A percentile compares a stretch with the other conserved stretches of the same genome.
Evolutionary conservation across 768 basidiomycete genomes (phyloP).

Genomic region (Mrakia frigida): DNA sequence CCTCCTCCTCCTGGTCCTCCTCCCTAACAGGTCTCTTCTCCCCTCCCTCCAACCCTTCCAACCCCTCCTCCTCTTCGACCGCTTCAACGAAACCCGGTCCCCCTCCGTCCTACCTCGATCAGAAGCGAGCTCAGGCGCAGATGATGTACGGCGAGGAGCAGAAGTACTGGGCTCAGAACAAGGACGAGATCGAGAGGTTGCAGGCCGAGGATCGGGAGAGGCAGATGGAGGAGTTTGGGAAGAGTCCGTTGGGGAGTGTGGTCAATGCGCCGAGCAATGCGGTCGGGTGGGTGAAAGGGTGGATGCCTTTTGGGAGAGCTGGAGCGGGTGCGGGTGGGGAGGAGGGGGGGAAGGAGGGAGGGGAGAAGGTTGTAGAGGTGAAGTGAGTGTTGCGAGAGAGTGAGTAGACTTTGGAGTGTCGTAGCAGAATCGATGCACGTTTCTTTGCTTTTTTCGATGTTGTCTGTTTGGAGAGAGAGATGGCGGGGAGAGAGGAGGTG

Average conservation of each 20-base stretch:
- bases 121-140: constrained; percentile 54
- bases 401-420: background rate
- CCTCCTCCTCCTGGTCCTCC: background rate
- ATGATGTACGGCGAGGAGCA: constrained; percentile 54
- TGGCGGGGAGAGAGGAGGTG: too few species aligned
- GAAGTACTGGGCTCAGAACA: constrained; percentile 53
- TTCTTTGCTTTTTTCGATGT: too few species aligned
- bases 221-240: constrained; percentile 51
- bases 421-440: background rate
- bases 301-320: background rate
- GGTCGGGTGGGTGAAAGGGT: background rate
- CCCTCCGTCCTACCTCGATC: constrained; percentile 50
- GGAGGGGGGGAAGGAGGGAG: background rate
- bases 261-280: constrained; percentile 1
- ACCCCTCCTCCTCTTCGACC: constrained; percentile 1
- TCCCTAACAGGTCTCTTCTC: constrained; percentile 19
- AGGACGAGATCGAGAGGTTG: constrained; percentile 51
- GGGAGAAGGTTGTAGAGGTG: background rate
- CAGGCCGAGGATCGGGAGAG: constrained; percentile 55
- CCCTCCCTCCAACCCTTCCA: background rate
- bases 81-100: constrained; percentile 18
- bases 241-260: constrained; percentile 8
- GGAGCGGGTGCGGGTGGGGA: background rate
- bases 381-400: background rate
- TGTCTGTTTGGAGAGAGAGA: too few species aligned